Evolutionary conservation across 805 yeast species (phyloP), one percentile per base, ranked within the genome.

Genomic region (Barnettozyma populi): DNA sequence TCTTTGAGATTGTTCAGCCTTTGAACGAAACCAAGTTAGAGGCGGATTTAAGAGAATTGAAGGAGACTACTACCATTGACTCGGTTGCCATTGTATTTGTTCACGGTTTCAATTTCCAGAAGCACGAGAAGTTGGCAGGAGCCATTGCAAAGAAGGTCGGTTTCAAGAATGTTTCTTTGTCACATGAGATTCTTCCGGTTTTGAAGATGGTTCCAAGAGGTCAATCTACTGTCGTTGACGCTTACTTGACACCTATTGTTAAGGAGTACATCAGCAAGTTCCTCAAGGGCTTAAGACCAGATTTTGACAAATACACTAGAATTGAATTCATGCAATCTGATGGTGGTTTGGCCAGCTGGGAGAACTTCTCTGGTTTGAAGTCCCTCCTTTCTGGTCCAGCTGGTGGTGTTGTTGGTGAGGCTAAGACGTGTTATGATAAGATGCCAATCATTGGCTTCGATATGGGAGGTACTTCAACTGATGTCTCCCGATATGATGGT

Each of bases 311-410:
- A 19, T 54, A 49, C 60, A 66, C 70, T 5, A 60, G 68, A 48
- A 71, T 76, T 46, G 72, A 75, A 52, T 78, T 78, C 61, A 78
- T 78, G 83, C 81, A 76, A 59, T 72, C 78, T 11, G 79, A 78
- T 61, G 83, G 83, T 41, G 83, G 83, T 10, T 65, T 78, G 43
- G 73, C 76, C 49, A 75, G 76, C 5, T 74, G 76, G 67, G 69
- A 71, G 47, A 71, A 73, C 46, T 78, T 78, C 56, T 69, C 79
- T 4, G 83, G 82, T 4, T 62, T 78, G 44, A 69, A 72, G 52
- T 76, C 82, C 7, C 67, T 78, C 23, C 64, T 78, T 24, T 76
- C 82, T 1, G 83, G 83, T 5, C 83, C 83, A 3, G 83, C 83
- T 39, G 83, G 83, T 39, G 83, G 83, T 40, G 77, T 78, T 62